A percentile compares a stretch with the other conserved stretches of the same genome.
Evolutionary conservation across 441 rosid genomes (phyloP).

Genomic region (Aquilaria agallochum): DNA sequence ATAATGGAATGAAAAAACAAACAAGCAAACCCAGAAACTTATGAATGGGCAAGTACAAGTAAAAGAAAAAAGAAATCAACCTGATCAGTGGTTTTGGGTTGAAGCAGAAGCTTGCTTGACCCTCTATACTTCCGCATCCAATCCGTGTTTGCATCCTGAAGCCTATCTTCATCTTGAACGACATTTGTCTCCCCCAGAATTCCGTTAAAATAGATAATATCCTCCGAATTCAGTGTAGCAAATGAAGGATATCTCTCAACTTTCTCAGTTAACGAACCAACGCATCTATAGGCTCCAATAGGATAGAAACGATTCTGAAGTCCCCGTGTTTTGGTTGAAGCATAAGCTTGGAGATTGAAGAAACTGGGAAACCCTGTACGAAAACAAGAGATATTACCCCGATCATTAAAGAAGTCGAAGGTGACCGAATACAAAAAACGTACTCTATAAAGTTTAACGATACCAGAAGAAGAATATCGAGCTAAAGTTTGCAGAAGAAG

Average conservation of each 20-base stretch:
- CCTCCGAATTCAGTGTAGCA: slow-evolving; percentile 56
- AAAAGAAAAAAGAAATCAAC: slow-evolving; percentile 25
- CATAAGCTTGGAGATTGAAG: slow-evolving; percentile 20
- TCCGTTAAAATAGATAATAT: slow-evolving; percentile 55
- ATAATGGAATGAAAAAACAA: background rate
- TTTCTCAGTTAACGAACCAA: slow-evolving; percentile 34
- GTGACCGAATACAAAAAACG: background rate
- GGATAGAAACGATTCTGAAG: slow-evolving; percentile 11
- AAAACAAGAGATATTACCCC: background rate
- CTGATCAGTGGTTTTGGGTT: slow-evolving; percentile 69
- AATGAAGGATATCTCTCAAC: slow-evolving; percentile 63
- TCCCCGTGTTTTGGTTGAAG: slow-evolving; percentile 15
- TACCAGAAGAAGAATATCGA: slow-evolving; percentile 31
- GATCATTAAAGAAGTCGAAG: background rate
- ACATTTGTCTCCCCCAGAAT: slow-evolving; percentile 72
- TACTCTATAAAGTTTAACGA: background rate
- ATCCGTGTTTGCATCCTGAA: slow-evolving; percentile 71
- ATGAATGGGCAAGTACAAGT: background rate
- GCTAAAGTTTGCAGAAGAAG: slow-evolving; percentile 3
- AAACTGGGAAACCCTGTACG: slow-evolving; percentile 4
- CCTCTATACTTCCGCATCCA: slow-evolving; percentile 90
- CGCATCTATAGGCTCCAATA: slow-evolving; percentile 15
- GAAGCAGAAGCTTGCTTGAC: slow-evolving; percentile 77
- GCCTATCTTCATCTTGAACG: slow-evolving; percentile 69
- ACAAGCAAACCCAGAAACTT: background rate